A percentile compares a stretch with the other conserved stretches of the same genome.
Conservation (phyloP, 306 rosid genomes). For the Dryas octopetala region DNA sequence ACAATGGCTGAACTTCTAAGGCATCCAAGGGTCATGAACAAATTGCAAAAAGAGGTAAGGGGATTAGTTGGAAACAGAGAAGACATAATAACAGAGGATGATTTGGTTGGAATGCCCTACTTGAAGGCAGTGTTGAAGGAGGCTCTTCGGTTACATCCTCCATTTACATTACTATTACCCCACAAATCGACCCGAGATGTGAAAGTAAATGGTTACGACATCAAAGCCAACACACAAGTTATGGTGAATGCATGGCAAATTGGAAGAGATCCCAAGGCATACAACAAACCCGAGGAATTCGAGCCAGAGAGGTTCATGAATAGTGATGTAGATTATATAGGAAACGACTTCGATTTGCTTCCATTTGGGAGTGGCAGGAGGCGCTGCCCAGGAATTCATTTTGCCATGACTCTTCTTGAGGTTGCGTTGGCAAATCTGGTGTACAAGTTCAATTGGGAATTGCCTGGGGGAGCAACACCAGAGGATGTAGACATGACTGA, state of each 20-base stretch:
- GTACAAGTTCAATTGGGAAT: constrained; percentile 33
- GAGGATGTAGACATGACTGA: constrained; percentile 42
- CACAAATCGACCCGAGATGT: too few relatives aligned
- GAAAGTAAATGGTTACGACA: neutral
- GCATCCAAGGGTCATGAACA: too few relatives aligned
- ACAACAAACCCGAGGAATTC: neutral
- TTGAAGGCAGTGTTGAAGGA: too few relatives aligned
- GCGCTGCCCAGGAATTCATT: constrained; percentile 31
- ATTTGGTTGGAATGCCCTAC: too few relatives aligned
- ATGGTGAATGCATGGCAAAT: constrained; percentile 17
- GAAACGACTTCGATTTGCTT: constrained; percentile 25
- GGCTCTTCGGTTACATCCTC: too few relatives aligned
- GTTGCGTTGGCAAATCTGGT: constrained; percentile 36
- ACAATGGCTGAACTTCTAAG: too few relatives aligned
- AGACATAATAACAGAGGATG: too few relatives aligned
- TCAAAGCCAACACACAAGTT: constrained; percentile 12
- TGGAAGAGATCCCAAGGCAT: constrained; percentile 29
- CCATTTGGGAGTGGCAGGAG: constrained; percentile 40
- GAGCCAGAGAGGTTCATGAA: constrained; percentile 20
- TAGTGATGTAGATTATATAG: constrained; percentile 22
- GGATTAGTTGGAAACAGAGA: too few relatives aligned
- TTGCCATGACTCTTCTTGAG: constrained; percentile 28
- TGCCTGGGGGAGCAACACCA: constrained; percentile 19
- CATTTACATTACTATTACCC: too few relatives aligned
- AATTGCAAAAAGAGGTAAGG: too few relatives aligned